Conservation (phyloP, 1,284 basidiomycete species). For the Trametes versicolor region DNA sequence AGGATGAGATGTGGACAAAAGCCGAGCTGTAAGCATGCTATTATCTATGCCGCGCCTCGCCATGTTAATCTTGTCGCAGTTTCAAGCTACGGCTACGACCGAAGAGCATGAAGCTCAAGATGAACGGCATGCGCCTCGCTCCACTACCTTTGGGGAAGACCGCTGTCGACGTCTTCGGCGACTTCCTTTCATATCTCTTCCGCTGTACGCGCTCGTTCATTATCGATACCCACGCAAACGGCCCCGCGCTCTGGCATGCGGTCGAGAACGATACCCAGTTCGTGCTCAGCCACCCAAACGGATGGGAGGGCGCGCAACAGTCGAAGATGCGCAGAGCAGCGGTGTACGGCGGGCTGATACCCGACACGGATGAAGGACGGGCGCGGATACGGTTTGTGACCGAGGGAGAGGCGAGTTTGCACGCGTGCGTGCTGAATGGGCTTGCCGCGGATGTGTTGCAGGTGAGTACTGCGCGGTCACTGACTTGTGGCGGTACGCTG, state of each 20-base stretch:
- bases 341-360: slow-evolving; percentile 71
- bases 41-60: slow-evolving; percentile 1
- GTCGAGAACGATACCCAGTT: slow-evolving; percentile 75
- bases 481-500: slow-evolving; percentile 5
- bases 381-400: slow-evolving; percentile 80
- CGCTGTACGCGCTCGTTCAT: slow-evolving; percentile 77
- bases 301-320: slow-evolving; percentile 85
- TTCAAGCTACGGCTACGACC: slow-evolving; percentile 83
- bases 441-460: slow-evolving; percentile 78
- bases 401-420: slow-evolving; percentile 83
- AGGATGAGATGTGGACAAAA: slow-evolving; percentile 79
- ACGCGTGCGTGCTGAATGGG: slow-evolving; percentile 79
- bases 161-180: slow-evolving; percentile 78
- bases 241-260: slow-evolving; percentile 67
- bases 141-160: slow-evolving; percentile 71
- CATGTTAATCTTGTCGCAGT: slow-evolving; percentile 47
- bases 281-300: slow-evolving; percentile 81
- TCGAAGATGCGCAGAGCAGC: slow-evolving; percentile 78
- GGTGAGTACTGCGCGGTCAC: slow-evolving; percentile 49
- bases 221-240: slow-evolving; percentile 78
- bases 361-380: slow-evolving; percentile 75
- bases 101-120: slow-evolving; percentile 76
- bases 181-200: slow-evolving; percentile 80
- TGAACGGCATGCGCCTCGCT: slow-evolving; percentile 82
- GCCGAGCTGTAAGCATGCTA: slow-evolving; percentile 66